Evolutionary conservation across 1,284 basidiomycete species (phyloP), one percentile per base, ranked within the genome.

Genomic region (Pterulicium gracile): DNA sequence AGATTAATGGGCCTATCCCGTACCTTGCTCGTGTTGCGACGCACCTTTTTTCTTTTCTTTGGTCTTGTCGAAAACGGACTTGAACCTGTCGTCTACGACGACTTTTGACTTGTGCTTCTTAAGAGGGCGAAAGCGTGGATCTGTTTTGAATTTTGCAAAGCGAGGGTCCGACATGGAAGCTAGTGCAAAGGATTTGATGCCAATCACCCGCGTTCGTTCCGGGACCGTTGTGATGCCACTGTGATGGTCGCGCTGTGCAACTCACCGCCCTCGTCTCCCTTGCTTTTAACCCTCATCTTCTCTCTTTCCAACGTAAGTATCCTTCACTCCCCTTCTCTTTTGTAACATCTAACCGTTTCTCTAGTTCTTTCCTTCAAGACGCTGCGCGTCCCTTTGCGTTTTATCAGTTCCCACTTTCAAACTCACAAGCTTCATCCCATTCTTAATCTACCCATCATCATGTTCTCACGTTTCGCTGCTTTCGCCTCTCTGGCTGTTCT

Each of bases 71-170:
- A 98, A 79, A 15, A 96, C 72, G 50, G 74, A 70, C 61, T 87
- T 89, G 77, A 98, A 98, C n/a, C 95, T 83, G 13, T 95, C 85
- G 62, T 98, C 95, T 34, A 98, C 77, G 50, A 86, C 77, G 44
- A 96, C 83, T 64, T 94, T 96, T 54, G 81, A 70, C 46, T 81
- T 71, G 43, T 86, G 80, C 61, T 83, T 87, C 58, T 81, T 88
- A 0, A 88, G 86, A 18, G 77, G 76, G 27, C 94, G 73, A 69
- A 98, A 98, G 47, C 95, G 81, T 46, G 95, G 95, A 64, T 98
- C 95, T 22, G 88, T 84, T 61, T 82, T 85, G 45, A 98, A 72
- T 48, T 88, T 75, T 23, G 88, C 78, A 63, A 98, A 98, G 24
- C 95, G 79, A 24, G 83, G 70, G 64, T 95, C 92, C 27, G 81